Base-by-base conservation (phyloP, 306 rosid species). In the Styphnolobium japonicum region DNA sequence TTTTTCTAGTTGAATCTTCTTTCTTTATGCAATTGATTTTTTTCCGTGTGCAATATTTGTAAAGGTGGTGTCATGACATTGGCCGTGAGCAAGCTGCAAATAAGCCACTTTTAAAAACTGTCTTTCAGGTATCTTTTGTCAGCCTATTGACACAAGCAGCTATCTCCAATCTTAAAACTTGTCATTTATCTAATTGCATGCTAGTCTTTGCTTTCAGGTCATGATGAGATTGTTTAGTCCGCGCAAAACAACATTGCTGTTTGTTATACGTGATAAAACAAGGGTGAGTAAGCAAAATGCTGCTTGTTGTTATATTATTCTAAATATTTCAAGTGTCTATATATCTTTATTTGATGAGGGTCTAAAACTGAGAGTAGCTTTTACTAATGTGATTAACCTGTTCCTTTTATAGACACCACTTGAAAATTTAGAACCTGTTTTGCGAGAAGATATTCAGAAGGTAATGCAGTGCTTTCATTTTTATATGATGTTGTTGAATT, bases 41-140 rank as follows among this genome's bases (percentile, higher is more conserved):
- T 36, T 45, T 34, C 10, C 37, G 10, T 2, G 66, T 34, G 31
- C 60, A 58, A 66, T 46, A 68, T 78, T 79, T 49, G 33, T 73
- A n/a, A 60, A 94, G 98, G 97, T 94, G 98, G 98, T 94, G 98
- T 80, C 98, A 94, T 77, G 98, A 94, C 82, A 94, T 94, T 84
- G 98, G 98, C 52, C 98, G 98, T 56, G 98, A 94, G 87, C 98
- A 94, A 88, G 98, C 98, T 48, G 98, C 98, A 81, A 94, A 94
- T 78, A 94, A 94, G 85, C 98, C 98, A 21, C 98, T 94, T 43
- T 77, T 94, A 8, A 94, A 94, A 77, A 94, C 98, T 70, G 98
- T 94, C n/a, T 94, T 94, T 83, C 96, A 94, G 93, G 98, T 90
- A 84, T 78, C 7, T 45, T 61, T 42, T 39, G 21, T 43, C 19